Conservation (phyloP, 129 eudicot species). For the Escallonia rubra region DNA sequence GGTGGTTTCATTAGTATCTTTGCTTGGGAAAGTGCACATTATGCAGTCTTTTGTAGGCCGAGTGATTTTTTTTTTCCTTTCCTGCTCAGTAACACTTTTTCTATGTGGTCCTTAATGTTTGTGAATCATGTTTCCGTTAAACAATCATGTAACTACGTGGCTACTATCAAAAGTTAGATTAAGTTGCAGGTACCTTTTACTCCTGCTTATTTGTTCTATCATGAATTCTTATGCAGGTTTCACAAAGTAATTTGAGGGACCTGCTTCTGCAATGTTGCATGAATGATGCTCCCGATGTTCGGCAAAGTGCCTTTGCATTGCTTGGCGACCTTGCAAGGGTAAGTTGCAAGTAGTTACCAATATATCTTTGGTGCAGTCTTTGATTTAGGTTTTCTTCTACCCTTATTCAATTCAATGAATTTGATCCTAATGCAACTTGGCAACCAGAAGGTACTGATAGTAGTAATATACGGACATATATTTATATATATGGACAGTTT, state of each 20-base stretch:
- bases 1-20: background rate
- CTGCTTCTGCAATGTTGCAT: constrained; percentile 90
- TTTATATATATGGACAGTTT: no score
- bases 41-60: background rate
- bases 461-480: background rate
- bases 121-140: no score
- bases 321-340: constrained; percentile 99
- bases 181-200: no score
- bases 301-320: constrained; percentile 97
- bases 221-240: constrained; percentile 41
- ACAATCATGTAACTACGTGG: no score
- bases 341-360: constrained; percentile 26
- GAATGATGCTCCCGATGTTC: constrained; percentile 82
- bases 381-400: no score
- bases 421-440: background rate
- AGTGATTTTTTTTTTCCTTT: no score
- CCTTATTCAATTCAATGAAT: no score
- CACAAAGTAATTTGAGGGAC: constrained; percentile 89
- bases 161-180: no score
- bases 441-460: background rate
- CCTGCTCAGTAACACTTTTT: no score
- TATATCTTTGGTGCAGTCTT: background rate
- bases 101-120: no score
- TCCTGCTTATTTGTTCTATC: background rate
- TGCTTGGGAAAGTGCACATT: background rate